Percentiles rank a stretch among this genome's conserved stretches.
phyloP scores from a whole-genome alignment of 106 monocot genomes.

The Hemerocallis citrina region DNA sequence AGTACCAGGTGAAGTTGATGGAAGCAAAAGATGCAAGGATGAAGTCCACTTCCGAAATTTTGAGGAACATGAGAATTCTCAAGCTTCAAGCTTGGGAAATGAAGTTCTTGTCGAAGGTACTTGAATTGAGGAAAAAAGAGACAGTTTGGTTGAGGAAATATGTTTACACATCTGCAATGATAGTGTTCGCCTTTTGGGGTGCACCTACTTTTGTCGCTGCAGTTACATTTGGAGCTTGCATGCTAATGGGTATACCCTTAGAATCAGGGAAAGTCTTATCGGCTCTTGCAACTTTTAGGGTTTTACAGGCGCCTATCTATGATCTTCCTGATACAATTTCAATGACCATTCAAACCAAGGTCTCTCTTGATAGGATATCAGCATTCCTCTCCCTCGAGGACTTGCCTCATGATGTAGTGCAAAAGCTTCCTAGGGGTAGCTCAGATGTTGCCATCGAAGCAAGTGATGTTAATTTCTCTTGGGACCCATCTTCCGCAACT shows the following conservation, averaged over 20 bases:
- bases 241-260: conserved; percentile 75
- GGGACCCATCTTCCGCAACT: conserved; percentile 49
- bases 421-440: conserved; percentile 41
- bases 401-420: conserved; percentile 36
- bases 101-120: conserved; percentile 77
- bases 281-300: conserved; percentile 79
- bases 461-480: conserved; percentile 56
- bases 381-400: conserved; percentile 69
- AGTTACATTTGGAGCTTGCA: conserved; percentile 68
- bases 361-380: conserved; percentile 78
- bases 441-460: conserved; percentile 58
- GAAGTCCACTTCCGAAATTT: conserved; percentile 80
- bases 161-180: conserved; percentile 50
- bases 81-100: conserved; percentile 98
- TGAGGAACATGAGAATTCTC: conserved; percentile 90
- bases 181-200: conserved; percentile 58
- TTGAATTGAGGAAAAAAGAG: conserved; percentile 59
- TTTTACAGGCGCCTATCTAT: conserved; percentile 76
- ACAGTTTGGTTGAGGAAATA: conserved; percentile 64
- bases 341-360: conserved; percentile 71
- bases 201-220: conserved; percentile 81
- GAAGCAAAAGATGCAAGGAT: conserved; percentile 75
- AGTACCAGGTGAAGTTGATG: conserved; percentile 74
- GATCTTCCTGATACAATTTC: conserved; percentile 66
- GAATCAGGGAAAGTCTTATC: conserved; percentile 86